Base-by-base conservation (phyloP, 2,329 filamentous ascomycete genomes). In the Dothideomycetidae sp. region DNA sequence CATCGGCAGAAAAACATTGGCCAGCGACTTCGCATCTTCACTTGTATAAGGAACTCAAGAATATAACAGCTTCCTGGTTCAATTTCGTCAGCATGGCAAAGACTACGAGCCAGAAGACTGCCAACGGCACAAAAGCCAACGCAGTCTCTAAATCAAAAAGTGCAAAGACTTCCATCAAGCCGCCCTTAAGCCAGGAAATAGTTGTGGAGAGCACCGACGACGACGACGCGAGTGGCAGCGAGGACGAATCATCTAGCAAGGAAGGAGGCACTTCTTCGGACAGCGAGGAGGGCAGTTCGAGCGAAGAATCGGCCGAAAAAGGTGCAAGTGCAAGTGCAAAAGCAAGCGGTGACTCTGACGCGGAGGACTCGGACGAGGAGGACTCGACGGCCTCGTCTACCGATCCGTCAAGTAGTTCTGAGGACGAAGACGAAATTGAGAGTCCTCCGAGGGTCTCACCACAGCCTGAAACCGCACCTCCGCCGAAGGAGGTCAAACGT, bases 241-340 rank as follows among this genome's bases (percentile, higher is more conserved):
- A 13, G 53, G 2, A 48, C 53, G 11, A 51, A 30, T 31, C n/a
- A n/a, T n/a, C n/a, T 50, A 9, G 39, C 42, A 11, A 48, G 46
- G 33, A 49, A 44, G 19, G 44, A 31, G 19, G 2, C 5, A 3
- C 10, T 7, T 5, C 5, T 29, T 17, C 30, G 16, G 39, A 41
- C 10, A 53, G 48, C 19, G 52, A 50, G 17, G 48, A 51, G 45
- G 55, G 54, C 13, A 60, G 56, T 36, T 59, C 61, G 18, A 55
- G 56, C 13, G 56, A 57, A 13, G 52, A 61, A 12, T 48, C 14
- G 37, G 44, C 12, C 46, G 45, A 23, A 46, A 49, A 40, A 36
- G 17, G 13, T 17, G 14, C 3, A 21, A 10, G 16, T 14, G 12
- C 13, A 30, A 10, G 48, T 29, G 33, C 37, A 10, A 31, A 7